Evolutionary conservation across 805 yeast species (phyloP), one percentile per base, ranked within the genome.

Genomic region (Candida taoyuanica): DNA sequence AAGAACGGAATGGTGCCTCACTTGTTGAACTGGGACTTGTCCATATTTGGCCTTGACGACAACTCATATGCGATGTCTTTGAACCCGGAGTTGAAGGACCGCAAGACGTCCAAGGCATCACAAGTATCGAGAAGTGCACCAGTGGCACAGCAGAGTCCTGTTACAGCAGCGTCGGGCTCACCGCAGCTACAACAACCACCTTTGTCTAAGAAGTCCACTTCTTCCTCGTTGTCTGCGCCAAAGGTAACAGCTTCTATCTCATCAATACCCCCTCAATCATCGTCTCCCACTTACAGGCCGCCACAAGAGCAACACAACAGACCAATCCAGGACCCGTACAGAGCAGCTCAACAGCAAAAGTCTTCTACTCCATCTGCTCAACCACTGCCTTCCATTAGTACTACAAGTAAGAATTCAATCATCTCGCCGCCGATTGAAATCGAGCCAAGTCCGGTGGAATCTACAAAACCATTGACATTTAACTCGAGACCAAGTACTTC

Each of bases 1-100:
- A 75, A 76, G 17, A 68, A 68, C 31, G 83, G 83, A 0, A 64
- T 65, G 25, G 58, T 74, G 5, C 86, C 86, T 0, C 62, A 64
- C 21, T 48, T 78, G 48, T 57, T 71, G 4, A 72, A 75, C 42
- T 75, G 81, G 69, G 81, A 73, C 41, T 44, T 66, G 7, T 45
- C 62, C 1, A 23, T 57, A 32, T 69, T 68, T 48, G 68, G 67
- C 19, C 37, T 67, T 15, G 68, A 66, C 47, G 64, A 60, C 37
- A 55, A 45, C 16, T 57, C 65, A 17, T 67, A 67, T 40, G 49
- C 54, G 21, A 15, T 47, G 18, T 53, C 48, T 21, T 9, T 55
- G 24, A 49, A 48, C 33, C 42, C 33, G 29, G 55, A 50, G 11
- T 7, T 21, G 24, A 21, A 21, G 11, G 24, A 21, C 9, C 24